Conservation (phyloP, 169 alveolate species). For the Plasmodium berghei region DNA sequence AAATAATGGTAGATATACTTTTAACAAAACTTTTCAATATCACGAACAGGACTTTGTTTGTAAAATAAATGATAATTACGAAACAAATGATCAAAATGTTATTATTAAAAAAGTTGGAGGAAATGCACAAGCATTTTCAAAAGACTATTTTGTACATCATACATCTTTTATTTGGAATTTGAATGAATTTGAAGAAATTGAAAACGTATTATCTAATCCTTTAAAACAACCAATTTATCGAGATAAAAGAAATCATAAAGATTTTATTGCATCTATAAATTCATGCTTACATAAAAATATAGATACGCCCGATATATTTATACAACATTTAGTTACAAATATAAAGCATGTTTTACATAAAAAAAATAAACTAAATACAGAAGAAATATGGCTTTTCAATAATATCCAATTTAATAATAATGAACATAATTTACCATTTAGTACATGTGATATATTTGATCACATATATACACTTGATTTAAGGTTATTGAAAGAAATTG, state of each 20-base stretch:
- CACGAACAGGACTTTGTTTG: constrained; percentile 22
- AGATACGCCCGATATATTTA: constrained; percentile 15
- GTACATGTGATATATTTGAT: constrained; percentile 8
- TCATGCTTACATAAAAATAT: constrained; percentile 29
- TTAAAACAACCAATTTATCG: constrained; percentile 80
- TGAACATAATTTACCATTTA: background rate
- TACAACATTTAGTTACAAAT: constrained; percentile 10
- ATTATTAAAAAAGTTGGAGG: constrained; percentile 83
- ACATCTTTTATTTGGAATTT: constrained; percentile 83
- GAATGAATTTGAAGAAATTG: constrained; percentile 71
- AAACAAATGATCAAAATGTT: background rate
- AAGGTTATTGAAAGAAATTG: constrained; percentile 11
- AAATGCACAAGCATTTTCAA: constrained; percentile 83
- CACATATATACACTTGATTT: constrained; percentile 7
- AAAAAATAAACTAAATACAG: constrained; percentile 10
- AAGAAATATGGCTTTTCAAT: constrained; percentile 31
- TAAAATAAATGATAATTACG: background rate
- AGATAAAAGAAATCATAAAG: constrained; percentile 77
- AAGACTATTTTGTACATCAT: constrained; percentile 84
- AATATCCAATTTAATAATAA: constrained; percentile 13
- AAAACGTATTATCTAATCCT: constrained; percentile 78
- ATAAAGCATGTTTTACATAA: constrained; percentile 15
- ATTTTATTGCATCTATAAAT: constrained; percentile 63
- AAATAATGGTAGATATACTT: background rate
- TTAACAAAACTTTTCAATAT: constrained; percentile 19